These are phyloP conservation scores for Viola pubescens DNA, from an alignment of 441 rosid genomes.

Conservation along the genomic window DNA sequence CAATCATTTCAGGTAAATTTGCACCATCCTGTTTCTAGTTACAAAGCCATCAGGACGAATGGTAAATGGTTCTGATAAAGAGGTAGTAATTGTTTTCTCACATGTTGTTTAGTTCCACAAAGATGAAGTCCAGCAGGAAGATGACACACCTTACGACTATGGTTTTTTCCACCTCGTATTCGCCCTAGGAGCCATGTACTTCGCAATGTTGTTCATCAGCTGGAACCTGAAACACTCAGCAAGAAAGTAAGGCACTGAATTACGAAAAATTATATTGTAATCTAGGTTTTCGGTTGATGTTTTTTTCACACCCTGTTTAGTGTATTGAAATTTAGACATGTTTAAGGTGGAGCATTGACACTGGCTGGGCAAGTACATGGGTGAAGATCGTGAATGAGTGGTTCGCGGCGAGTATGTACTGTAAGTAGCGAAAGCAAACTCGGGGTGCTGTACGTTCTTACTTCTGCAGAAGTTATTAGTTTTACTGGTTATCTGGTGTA, in stretches of 20 bases:
- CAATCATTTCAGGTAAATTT: conserved; percentile 62
- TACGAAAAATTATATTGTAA: background rate
- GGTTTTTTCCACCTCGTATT: conserved; percentile 81
- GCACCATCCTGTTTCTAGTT: background rate
- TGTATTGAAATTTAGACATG: background rate
- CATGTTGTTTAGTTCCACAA: conserved; percentile 43
- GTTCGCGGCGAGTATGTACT: conserved; percentile 72
- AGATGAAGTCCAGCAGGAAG: conserved; percentile 44
- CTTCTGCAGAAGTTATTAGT: background rate
- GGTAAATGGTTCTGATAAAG: background rate
- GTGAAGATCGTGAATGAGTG: conserved; percentile 83
- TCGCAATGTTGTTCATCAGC: conserved; percentile 82
- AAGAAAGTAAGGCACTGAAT: conserved; percentile 32
- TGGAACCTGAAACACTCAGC: conserved; percentile 70
- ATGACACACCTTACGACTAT: conserved; percentile 61
- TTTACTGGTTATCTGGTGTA: background rate
- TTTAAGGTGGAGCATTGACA: conserved; percentile 82
- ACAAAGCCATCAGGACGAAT: background rate
- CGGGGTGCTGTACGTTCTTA: too few species aligned
- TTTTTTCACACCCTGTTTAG: too few species aligned
- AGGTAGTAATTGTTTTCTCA: conserved; percentile 2
- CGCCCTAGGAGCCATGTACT: conserved; percentile 86
- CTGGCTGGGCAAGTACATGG: conserved; percentile 93
- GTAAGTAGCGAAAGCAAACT: conserved; percentile 29
- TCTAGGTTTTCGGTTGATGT: too few species aligned